A percentile compares a stretch with the other conserved stretches of the same genome.
phyloP scores from a whole-genome alignment of 352 stramenopile genomes.

The Nothophytophthora sp. region DNA sequence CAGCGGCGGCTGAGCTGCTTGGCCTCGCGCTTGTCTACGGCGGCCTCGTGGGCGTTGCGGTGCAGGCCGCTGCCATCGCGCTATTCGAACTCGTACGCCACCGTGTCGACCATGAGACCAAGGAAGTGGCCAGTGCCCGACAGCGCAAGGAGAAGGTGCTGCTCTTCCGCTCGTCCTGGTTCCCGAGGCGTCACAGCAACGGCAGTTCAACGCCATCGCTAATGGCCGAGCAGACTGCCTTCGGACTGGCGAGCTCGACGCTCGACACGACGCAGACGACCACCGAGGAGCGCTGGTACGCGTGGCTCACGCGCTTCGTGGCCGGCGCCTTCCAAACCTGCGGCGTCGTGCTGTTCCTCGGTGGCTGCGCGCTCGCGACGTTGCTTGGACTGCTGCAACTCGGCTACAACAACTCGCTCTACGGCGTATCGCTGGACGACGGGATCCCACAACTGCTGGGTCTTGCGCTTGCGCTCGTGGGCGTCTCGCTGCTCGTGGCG shows the following conservation, averaged over 20 bases:
- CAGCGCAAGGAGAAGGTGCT: constrained; percentile 82
- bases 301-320: constrained; percentile 56
- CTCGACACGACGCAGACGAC: constrained; percentile 52
- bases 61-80: constrained; percentile 30
- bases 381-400: constrained; percentile 56
- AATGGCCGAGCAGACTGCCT: constrained; percentile 1
- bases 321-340: constrained; percentile 37
- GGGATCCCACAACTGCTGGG: constrained; percentile 42
- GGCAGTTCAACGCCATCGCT: neutral
- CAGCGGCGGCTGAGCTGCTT: constrained; percentile 39
- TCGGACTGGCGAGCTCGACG: constrained; percentile 27
- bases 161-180: constrained; percentile 42
- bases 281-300: constrained; percentile 80
- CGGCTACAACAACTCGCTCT: constrained; percentile 46
- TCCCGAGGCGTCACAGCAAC: constrained; percentile 9
- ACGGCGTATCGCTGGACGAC: constrained; percentile 53
- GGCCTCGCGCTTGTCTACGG: constrained; percentile 63
- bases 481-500: constrained; percentile 46
- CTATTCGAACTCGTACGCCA: constrained; percentile 68
- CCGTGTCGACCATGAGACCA: constrained; percentile 60
- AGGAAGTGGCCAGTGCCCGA: constrained; percentile 47
- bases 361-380: constrained; percentile 47
- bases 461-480: constrained; percentile 29
- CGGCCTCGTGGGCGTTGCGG: constrained; percentile 38
- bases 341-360: constrained; percentile 38